Conservation (phyloP, 2,329 filamentous ascomycete species). For the Cytospora chrysosperma region DNA sequence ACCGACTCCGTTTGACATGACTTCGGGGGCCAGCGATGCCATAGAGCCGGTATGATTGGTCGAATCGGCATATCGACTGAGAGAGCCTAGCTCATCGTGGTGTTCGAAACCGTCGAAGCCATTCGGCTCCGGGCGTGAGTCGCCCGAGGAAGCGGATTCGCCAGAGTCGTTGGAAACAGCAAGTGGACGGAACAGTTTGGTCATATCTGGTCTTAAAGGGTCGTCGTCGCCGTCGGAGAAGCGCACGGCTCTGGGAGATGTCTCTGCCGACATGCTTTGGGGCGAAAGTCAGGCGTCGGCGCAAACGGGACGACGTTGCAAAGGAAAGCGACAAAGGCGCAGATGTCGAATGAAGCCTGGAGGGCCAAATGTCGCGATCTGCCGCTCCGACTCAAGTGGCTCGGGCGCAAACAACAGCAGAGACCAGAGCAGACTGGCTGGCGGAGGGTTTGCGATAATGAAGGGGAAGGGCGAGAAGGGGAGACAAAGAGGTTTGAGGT, state of each 20-base stretch:
- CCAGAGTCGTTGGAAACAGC: conserved; percentile 46
- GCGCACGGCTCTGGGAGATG: conserved; percentile 55
- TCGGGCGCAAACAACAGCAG: background rate
- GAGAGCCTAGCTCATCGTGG: conserved; percentile 48
- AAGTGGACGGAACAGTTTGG: conserved; percentile 39
- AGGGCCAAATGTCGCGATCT: background rate
- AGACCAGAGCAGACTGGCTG: background rate
- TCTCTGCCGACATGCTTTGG: conserved; percentile 42
- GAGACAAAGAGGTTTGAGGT: background rate
- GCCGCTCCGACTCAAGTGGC: background rate
- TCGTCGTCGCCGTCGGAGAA: conserved; percentile 54
- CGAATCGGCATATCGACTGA: conserved; percentile 45
- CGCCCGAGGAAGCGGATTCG: conserved; percentile 47
- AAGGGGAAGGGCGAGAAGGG: background rate
- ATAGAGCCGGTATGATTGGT: conserved; percentile 41
- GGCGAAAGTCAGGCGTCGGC: background rate
- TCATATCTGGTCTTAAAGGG: conserved; percentile 41
- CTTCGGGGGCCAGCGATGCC: conserved; percentile 42
- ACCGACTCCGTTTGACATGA: conserved; percentile 42
- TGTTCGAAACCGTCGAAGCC: conserved; percentile 41
- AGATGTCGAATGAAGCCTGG: background rate
- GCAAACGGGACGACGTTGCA: background rate
- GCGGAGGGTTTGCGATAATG: background rate
- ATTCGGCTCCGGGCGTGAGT: conserved; percentile 46
- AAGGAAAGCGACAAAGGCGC: background rate